Conservation (phyloP, 2,329 filamentous ascomycete genomes). For the Emergomyces orientalis region DNA sequence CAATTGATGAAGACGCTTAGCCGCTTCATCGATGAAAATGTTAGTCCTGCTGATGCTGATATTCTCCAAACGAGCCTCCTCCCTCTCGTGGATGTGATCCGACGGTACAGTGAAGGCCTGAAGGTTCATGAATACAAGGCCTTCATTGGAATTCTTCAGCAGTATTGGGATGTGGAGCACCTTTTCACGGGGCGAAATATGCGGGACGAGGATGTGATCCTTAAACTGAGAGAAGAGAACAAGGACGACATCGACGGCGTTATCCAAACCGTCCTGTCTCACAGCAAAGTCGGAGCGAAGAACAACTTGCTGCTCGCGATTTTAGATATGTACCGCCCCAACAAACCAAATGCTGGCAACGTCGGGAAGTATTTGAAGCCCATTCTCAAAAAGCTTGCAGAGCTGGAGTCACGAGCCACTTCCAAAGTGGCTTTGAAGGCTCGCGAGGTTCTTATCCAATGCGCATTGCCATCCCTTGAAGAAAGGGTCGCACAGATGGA, state of each 20-base stretch:
- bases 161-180: conserved; percentile 74
- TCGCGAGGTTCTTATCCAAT: conserved; percentile 94
- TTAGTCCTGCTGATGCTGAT: conserved; percentile 62
- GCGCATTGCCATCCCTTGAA: conserved; percentile 87
- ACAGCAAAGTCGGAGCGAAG: conserved; percentile 86
- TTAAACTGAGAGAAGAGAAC: conserved; percentile 90
- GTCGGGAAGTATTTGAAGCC: conserved; percentile 80
- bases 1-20: conserved; percentile 70
- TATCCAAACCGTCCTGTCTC: conserved; percentile 81
- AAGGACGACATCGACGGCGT: conserved; percentile 83
- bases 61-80: conserved; percentile 62
- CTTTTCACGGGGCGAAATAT: conserved; percentile 76
- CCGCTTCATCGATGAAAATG: conserved; percentile 82
- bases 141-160: conserved; percentile 67
- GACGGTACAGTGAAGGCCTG: conserved; percentile 73
- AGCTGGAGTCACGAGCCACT: conserved; percentile 75
- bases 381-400: conserved; percentile 73
- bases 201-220: conserved; percentile 87
- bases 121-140: conserved; percentile 83
- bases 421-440: conserved; percentile 97
- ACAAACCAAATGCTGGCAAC: conserved; percentile 82
- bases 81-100: conserved; percentile 69
- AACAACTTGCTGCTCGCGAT: conserved; percentile 88
- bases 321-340: conserved; percentile 86
- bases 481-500: conserved; percentile 96